phyloP scores from a whole-genome alignment of 208 protist species.

The Leishmania turanica region DNA sequence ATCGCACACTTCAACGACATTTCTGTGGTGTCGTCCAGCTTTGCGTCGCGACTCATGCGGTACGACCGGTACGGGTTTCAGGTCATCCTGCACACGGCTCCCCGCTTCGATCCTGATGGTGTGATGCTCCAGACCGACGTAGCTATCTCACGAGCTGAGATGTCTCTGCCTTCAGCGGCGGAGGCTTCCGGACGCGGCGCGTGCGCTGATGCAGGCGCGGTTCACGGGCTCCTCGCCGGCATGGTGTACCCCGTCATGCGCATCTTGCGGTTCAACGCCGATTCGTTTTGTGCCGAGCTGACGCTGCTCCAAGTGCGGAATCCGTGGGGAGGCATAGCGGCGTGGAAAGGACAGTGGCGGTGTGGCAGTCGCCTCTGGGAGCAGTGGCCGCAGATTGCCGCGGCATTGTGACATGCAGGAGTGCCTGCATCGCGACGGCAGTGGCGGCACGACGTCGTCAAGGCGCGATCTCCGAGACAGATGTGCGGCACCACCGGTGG shows the following conservation, averaged over 20 bases:
- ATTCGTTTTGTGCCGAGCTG: slow-evolving; percentile 14
- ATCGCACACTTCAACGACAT: slow-evolving; percentile 28
- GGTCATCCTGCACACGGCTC: slow-evolving; percentile 29
- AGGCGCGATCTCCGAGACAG: background rate
- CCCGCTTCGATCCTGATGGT: background rate
- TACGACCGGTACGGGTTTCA: slow-evolving; percentile 30
- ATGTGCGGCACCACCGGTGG: background rate
- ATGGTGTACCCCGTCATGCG: slow-evolving; percentile 29
- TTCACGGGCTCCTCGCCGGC: slow-evolving; percentile 5
- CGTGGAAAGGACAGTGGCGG: slow-evolving; percentile 29
- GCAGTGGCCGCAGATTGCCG: slow-evolving; percentile 21
- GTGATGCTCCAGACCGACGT: background rate
- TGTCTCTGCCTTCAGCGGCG: background rate
- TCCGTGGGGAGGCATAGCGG: slow-evolving; percentile 23
- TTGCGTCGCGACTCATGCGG: slow-evolving; percentile 25
- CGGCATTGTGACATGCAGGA: slow-evolving; percentile 22
- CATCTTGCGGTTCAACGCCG: slow-evolving; percentile 22
- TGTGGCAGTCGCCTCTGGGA: slow-evolving; percentile 26
- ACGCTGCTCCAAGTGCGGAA: slow-evolving; percentile 31
- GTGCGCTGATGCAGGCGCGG: background rate
- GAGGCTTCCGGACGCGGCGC: background rate
- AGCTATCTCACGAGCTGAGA: background rate
- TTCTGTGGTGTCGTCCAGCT: slow-evolving; percentile 15
- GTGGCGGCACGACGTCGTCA: background rate
- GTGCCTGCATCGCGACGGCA: background rate